Conservation (phyloP, 768 basidiomycete genomes). For the Suillus sp. region DNA sequence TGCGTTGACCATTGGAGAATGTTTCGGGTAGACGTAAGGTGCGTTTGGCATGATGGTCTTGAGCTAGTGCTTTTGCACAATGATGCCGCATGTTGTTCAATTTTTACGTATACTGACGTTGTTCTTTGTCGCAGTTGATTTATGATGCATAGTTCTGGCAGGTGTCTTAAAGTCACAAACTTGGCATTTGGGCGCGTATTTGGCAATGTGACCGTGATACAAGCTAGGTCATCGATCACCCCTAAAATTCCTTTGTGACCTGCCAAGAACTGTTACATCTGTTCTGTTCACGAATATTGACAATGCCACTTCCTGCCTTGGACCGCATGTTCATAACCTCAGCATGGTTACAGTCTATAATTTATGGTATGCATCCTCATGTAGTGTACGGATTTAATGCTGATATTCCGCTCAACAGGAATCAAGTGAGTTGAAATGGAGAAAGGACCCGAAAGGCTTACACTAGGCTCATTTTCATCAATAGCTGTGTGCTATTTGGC, state of each 20-base stretch:
- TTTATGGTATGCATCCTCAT: slow-evolving; percentile 10
- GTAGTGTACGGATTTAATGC: neutral
- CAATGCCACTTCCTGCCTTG: slow-evolving; percentile 1
- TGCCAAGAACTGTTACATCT: neutral
- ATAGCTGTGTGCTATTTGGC: slow-evolving; percentile 13
- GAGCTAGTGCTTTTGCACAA: neutral
- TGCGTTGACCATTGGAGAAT: neutral
- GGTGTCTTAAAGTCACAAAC: neutral
- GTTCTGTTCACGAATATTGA: neutral
- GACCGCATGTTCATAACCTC: slow-evolving; percentile 11
- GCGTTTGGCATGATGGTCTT: neutral
- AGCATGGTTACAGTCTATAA: slow-evolving; percentile 9
- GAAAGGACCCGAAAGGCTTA: neutral
- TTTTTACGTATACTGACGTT: neutral
- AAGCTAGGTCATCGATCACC: neutral
- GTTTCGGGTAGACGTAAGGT: neutral
- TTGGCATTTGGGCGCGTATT: neutral
- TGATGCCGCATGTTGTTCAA: neutral
- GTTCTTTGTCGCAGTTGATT: neutral
- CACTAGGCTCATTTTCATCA: neutral
- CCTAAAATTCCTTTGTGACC: neutral
- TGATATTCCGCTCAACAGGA: slow-evolving; percentile 1
- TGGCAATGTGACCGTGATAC: neutral
- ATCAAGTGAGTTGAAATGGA: slow-evolving; percentile 6
- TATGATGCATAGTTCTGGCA: neutral